Evolutionary conservation across 2,329 filamentous ascomycete species (phyloP).

Genomic region (Penicillium sp.): DNA sequence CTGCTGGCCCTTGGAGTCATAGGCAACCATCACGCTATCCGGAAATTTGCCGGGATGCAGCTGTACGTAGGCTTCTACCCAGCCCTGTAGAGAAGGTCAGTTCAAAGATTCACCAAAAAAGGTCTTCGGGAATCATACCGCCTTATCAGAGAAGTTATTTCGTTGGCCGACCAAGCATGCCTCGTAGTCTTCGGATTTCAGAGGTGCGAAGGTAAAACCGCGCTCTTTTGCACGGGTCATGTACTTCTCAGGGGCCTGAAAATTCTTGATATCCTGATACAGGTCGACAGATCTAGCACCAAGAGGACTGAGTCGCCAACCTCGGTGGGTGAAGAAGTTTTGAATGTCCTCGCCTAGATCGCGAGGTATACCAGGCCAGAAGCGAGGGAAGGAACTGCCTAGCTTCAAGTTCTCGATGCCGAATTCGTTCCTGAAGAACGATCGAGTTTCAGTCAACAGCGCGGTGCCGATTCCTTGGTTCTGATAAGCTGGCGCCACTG

Average conservation of each 20-base stretch:
- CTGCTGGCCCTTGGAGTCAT: constrained; percentile 42
- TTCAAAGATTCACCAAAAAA: not conserved
- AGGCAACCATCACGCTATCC: constrained; percentile 48
- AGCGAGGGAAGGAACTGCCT: constrained; percentile 45
- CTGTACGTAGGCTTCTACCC: constrained; percentile 46
- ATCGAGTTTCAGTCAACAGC: constrained; percentile 35
- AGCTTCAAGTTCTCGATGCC: constrained; percentile 30
- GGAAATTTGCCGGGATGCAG: constrained; percentile 42
- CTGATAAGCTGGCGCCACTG: constrained; percentile 40
- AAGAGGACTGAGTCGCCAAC: constrained; percentile 36
- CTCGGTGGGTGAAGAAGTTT: constrained; percentile 49
- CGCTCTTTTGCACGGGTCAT: constrained; percentile 39
- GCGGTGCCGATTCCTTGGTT: constrained; percentile 45
- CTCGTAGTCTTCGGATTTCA: constrained; percentile 41
- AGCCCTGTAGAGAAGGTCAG: constrained; percentile 36
- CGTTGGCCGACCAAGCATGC: constrained; percentile 46
- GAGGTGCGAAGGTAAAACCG: constrained; percentile 42
- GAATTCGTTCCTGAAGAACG: constrained; percentile 31
- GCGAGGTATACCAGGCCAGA: constrained; percentile 51
- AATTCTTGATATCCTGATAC: constrained; percentile 43
- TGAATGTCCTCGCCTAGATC: constrained; percentile 41
- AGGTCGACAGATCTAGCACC: constrained; percentile 42
- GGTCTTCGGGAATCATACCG: constrained; percentile 28
- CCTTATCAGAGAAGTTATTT: constrained; percentile 43
- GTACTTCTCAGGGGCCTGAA: constrained; percentile 40